Evolutionary conservation across 2,329 filamentous ascomycete species (phyloP).

Genomic region (Aspergillus nomiae): DNA sequence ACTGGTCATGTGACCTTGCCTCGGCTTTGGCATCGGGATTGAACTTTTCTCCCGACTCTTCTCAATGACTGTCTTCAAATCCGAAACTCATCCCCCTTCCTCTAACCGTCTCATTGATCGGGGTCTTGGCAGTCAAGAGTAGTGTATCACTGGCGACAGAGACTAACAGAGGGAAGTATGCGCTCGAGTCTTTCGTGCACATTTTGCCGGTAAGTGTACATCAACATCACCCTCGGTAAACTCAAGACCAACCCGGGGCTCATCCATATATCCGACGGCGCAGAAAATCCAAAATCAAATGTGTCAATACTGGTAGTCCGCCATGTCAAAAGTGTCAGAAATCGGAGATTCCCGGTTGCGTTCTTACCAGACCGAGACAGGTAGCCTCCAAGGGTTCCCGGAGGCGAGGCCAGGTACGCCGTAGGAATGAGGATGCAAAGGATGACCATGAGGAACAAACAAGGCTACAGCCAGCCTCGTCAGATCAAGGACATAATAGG

Average conservation of each 20-base stretch:
- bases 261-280: not conserved
- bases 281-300: slow-evolving; percentile 7
- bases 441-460: not conserved
- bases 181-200: not conserved
- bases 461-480: not conserved
- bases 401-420: not conserved
- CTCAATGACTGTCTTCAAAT: not conserved
- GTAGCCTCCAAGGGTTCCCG: not conserved
- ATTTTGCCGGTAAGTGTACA: not conserved
- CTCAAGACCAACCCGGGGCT: no score
- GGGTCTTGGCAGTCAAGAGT: not conserved
- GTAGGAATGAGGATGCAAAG: not conserved
- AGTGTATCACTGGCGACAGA: not conserved
- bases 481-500: no score
- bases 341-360: not conserved
- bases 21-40: not conserved
- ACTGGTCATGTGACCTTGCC: not conserved
- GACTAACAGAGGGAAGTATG: not conserved
- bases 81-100: not conserved
- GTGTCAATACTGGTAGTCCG: not conserved
- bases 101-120: not conserved
- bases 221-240: not conserved
- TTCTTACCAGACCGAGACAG: not conserved
- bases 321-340: slow-evolving; percentile 1
- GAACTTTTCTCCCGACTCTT: not conserved